Base-by-base conservation (phyloP, 139 green algal genomes). In the Micromonas commoda region DNA sequence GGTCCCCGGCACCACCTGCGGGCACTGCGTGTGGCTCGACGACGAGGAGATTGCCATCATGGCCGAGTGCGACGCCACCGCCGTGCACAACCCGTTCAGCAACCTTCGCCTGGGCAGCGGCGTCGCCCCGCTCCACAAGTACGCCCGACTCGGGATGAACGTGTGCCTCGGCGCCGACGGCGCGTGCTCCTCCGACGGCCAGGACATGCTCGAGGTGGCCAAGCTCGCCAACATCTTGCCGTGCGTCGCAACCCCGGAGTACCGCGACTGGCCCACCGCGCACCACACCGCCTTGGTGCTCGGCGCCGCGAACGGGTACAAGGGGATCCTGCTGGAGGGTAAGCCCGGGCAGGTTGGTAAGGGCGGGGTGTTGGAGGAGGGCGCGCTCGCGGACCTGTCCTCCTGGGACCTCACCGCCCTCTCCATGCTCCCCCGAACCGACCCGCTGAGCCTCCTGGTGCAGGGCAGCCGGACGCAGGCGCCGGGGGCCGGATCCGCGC, bases 31-130 rank as follows among this genome's bases (percentile, higher is more conserved):
- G 26, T 83, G 72, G 79, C 45, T 83, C n/a, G 73, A 76, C 31
- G 79, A 83, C 9, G 79, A 83, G 38, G 79, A 83, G 73, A 65
- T 75, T 23, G 33, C 61, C 0, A 83, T 83, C n/a, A 80, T 81
- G 79, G 73, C 72, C 28, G 37, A 73, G 67, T 29, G 32, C 0
- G 31, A 77, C 29, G 79, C 79, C 16, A 77, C 79, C 6, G 73
- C 39, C 23, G 73, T 83, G 2, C 79, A 83, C 31, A 83, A 83
- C 57, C 79, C 79, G 1, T 37, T 81, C n/a, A 75, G 72, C 26
- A 83, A 83, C 67, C 32, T 66, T 23, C 73, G 79, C 9, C 68
- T 83, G 9, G 79, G 79, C 52, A 77, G 53, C 16, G 78, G 78
- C 60, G 33, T 83, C 26, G 72, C 72, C 24, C 78, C 78, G 29